These are phyloP conservation scores for Psidium guajava DNA, from an alignment of 345 rosid species.

Conservation along the genomic window DNA sequence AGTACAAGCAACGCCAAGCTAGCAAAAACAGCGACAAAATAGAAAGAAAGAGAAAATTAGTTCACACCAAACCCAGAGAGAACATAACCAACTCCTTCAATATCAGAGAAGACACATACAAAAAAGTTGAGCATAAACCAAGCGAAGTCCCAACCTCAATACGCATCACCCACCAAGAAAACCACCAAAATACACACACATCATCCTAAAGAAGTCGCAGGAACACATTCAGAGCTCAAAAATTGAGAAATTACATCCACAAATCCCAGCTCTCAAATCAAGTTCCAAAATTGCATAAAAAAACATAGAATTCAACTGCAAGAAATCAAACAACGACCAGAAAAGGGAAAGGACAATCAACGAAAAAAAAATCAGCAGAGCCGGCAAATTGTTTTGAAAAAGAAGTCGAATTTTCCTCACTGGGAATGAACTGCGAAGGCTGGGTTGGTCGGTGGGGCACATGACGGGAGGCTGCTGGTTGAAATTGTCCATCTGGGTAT, in stretches of 20 bases:
- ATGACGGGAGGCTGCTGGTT: constrained; percentile 17
- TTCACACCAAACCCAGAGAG: neutral
- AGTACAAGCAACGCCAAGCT: neutral
- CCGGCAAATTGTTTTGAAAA: neutral
- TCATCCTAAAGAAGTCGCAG: neutral
- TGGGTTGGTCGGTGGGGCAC: constrained; percentile 15
- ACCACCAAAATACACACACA: neutral
- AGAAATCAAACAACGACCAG: neutral
- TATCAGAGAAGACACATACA: neutral
- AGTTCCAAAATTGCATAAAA: neutral
- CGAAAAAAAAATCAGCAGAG: neutral
- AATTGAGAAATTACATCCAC: neutral
- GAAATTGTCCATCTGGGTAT: constrained; percentile 34
- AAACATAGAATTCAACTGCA: neutral
- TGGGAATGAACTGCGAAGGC: constrained; percentile 20
- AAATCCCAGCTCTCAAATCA: neutral
- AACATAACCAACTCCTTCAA: neutral
- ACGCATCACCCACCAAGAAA: neutral
- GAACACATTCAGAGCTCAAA: neutral
- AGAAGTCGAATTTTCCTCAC: constrained; percentile 12
- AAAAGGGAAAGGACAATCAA: neutral
- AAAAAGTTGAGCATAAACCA: neutral
- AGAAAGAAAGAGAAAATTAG: neutral
- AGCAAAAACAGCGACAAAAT: neutral
- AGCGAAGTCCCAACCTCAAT: neutral